These are phyloP conservation scores for Phytophthora constricta DNA, from an alignment of 352 stramenopile genomes.

Conservation along the genomic window DNA sequence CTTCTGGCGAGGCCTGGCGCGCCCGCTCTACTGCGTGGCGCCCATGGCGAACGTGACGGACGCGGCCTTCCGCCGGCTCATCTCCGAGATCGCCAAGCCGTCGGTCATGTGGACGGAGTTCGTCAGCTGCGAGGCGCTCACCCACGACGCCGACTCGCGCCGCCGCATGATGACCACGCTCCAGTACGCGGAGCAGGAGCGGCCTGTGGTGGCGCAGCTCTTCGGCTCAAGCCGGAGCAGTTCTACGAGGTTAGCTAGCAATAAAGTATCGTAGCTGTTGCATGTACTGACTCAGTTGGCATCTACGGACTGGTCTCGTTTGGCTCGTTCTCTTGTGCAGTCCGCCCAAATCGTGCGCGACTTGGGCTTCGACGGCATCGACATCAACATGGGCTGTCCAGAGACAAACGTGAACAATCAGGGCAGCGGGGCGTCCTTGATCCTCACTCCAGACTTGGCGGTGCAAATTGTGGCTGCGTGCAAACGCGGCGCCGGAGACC, in stretches of 20 bases:
- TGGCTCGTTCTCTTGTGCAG: constrained; percentile 34
- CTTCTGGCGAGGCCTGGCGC: constrained; percentile 72
- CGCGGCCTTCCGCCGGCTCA: constrained; percentile 69
- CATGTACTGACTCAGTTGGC: too few relatives aligned
- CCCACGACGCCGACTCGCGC: constrained; percentile 61
- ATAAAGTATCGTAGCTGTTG: too few relatives aligned
- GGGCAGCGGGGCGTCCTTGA: constrained; percentile 72
- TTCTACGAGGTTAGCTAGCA: constrained; percentile 71
- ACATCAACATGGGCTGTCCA: constrained; percentile 89
- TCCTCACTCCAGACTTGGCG: constrained; percentile 64
- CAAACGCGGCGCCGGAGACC: constrained; percentile 66
- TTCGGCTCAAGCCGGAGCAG: constrained; percentile 87
- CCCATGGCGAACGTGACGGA: constrained; percentile 90
- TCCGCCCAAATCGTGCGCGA: constrained; percentile 79
- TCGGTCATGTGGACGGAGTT: constrained; percentile 90
- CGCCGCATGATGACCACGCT: constrained; percentile 83
- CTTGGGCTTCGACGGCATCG: constrained; percentile 84
- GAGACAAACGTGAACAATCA: constrained; percentile 84
- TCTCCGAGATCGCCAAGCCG: constrained; percentile 80
- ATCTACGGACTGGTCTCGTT: too few relatives aligned
- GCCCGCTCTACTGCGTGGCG: constrained; percentile 82
- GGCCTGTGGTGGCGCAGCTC: constrained; percentile 80
- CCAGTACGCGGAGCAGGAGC: constrained; percentile 74
- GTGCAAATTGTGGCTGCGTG: constrained; percentile 71
- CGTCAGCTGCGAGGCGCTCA: constrained; percentile 85